Base-by-base conservation (phyloP, 23 red algal genomes). In the Chondrus crispus region DNA sequence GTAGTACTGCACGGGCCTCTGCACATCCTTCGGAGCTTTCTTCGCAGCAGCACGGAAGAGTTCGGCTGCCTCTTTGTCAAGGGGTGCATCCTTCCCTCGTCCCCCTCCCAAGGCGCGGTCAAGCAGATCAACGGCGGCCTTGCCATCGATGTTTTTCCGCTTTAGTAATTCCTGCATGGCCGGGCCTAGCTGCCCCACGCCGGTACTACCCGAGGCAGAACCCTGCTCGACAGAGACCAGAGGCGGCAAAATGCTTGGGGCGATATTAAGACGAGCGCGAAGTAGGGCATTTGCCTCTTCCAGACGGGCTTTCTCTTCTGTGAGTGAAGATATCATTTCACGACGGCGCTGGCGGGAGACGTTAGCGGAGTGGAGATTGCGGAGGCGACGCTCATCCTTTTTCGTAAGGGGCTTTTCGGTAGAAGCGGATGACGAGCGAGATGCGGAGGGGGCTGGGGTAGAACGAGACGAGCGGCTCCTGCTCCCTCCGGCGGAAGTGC, bases 301-400 rank as follows among this genome's bases (percentile, higher is more conserved):
- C 16, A 90, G 30, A 22, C 87, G 69, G 18, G 87, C 72, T 24
- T 81, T 69, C 50, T 90, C 87, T 53, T 90, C 62, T 30, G 68
- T 72, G 45, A 90, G 52, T 1, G 87, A 64, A 4, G 87, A 80
- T 38, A 90, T 90, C 8, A 37, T 28, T 53, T 90, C 87, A 2
- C 87, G 70, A 22, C 72, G 68, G 3, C 87, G 72, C 33, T 80
- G 87, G 38, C 87, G 87, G 2, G 87, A 90, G 16, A 69, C 70
- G 50, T 90, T 90, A 19, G 87, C 87, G 20, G 87, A 90, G 12
- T 64, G 62, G 19, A 90, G 87, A 49, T 90, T 90, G 5, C 87
- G 24, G 30, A 60, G 71, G 29, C 87, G 87, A 44, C 87, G 87
- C 71, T 77, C 71, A 40, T 77, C 71, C 43, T 42, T 48, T 38